These are phyloP conservation scores for Septoria linicola DNA, from an alignment of 2,329 filamentous ascomycete genomes.

Conservation along the genomic window DNA sequence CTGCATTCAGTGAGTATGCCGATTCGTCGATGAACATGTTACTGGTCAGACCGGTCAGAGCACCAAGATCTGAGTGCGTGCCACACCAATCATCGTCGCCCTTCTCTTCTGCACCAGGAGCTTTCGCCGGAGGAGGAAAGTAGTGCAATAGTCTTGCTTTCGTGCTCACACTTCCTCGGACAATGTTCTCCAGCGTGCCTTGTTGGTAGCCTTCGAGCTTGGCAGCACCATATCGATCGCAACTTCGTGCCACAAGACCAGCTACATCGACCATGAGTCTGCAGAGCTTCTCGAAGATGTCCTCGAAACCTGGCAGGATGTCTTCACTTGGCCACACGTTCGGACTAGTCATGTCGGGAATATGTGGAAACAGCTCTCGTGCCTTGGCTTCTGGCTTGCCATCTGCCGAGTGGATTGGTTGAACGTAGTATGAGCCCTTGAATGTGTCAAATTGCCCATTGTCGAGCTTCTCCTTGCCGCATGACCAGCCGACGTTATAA, in stretches of 20 bases:
- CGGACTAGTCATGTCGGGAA: conserved; percentile 83
- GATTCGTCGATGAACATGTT: conserved; percentile 94
- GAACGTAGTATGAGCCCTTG: conserved; percentile 82
- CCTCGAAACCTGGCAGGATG: conserved; percentile 72
- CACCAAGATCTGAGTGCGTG: conserved; percentile 86
- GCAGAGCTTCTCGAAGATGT: conserved; percentile 73
- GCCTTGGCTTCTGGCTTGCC: conserved; percentile 58
- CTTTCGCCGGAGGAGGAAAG: conserved; percentile 58
- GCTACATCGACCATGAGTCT: conserved; percentile 84
- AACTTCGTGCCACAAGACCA: conserved; percentile 82
- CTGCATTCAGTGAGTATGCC: conserved; percentile 36
- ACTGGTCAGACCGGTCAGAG: conserved; percentile 87
- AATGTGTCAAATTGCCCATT: conserved; percentile 75
- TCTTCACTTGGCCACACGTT: conserved; percentile 80
- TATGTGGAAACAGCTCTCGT: conserved; percentile 58
- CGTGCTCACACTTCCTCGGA: conserved; percentile 79
- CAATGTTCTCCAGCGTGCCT: conserved; percentile 83
- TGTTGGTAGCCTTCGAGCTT: conserved; percentile 74
- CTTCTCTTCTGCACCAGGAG: conserved; percentile 40
- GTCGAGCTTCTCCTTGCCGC: conserved; percentile 77
- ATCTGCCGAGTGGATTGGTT: conserved; percentile 58
- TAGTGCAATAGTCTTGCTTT: conserved; percentile 94
- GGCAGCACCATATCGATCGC: conserved; percentile 77
- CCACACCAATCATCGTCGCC: conserved; percentile 93
- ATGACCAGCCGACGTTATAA: conserved; percentile 71